Evolutionary conservation across 1,284 basidiomycete species (phyloP).

Genomic region (Veloporphyrellus conicus): DNA sequence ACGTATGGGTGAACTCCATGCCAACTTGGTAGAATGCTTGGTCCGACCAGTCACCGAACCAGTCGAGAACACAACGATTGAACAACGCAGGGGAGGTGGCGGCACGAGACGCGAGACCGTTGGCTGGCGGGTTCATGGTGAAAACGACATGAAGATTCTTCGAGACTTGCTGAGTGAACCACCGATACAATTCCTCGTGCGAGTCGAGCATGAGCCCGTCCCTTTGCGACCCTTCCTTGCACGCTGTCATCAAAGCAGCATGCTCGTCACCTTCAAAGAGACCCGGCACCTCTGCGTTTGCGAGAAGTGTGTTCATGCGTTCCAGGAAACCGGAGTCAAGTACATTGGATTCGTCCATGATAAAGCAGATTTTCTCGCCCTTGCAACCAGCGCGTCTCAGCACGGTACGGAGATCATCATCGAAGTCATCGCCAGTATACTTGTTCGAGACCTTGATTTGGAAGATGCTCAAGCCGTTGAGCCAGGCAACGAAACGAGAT

Average conservation of each 20-base stretch:
- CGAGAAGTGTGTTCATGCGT: slow-evolving; percentile 97
- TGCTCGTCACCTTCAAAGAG: slow-evolving; percentile 98
- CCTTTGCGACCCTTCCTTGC: slow-evolving; percentile 96
- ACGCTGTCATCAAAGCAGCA: slow-evolving; percentile 93
- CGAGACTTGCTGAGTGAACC: slow-evolving; percentile 96
- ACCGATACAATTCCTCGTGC: slow-evolving; percentile 92
- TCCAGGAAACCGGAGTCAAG: slow-evolving; percentile 98
- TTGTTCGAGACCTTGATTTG: slow-evolving; percentile 99
- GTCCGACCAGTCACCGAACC: slow-evolving; percentile 98
- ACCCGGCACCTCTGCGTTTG: slow-evolving; percentile 99
- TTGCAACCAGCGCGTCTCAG: slow-evolving; percentile 94
- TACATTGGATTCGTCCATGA: slow-evolving; percentile 99
- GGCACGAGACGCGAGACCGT: slow-evolving; percentile 90
- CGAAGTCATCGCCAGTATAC: slow-evolving; percentile 97
- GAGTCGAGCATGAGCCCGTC: slow-evolving; percentile 98
- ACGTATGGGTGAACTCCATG: slow-evolving; percentile 86
- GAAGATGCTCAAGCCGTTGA: slow-evolving; percentile 98
- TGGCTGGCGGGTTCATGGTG: slow-evolving; percentile 98
- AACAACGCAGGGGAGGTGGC: slow-evolving; percentile 97
- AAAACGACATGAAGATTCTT: slow-evolving; percentile 97
- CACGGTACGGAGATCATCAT: slow-evolving; percentile 92
- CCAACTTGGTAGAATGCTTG: slow-evolving; percentile 97
- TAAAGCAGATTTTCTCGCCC: slow-evolving; percentile 99
- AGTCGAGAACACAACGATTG: slow-evolving; percentile 96
- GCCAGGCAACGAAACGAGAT: slow-evolving; percentile 98